A percentile compares a stretch with the other conserved stretches of the same genome.
These are phyloP conservation scores for Populus deltoides DNA, from an alignment of 345 rosid genomes.

Conservation along the genomic window DNA sequence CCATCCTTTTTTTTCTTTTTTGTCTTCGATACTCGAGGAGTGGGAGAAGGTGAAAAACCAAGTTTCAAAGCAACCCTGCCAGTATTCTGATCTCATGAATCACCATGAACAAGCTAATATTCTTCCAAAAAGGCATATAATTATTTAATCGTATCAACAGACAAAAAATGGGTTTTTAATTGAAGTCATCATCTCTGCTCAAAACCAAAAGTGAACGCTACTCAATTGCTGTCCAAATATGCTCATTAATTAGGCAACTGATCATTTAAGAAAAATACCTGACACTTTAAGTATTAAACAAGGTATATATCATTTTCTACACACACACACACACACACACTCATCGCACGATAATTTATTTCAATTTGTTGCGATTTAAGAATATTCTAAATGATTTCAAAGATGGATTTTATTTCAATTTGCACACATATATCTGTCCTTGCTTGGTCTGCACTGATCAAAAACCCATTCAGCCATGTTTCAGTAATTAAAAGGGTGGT, in stretches of 20 bases:
- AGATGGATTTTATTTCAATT: neutral
- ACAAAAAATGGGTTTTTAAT: neutral
- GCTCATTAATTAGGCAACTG: neutral
- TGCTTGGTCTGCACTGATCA: conserved; percentile 18
- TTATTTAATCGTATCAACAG: conserved; percentile 16
- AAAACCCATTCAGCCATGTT: neutral
- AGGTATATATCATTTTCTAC: neutral
- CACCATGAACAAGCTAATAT: conserved; percentile 55
- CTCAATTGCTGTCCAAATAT: neutral
- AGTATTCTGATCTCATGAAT: conserved; percentile 43
- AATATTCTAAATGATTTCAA: too few species aligned
- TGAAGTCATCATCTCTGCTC: conserved; percentile 7
- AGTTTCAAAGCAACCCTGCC: conserved; percentile 49
- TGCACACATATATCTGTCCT: conserved; percentile 14
- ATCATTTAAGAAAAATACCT: neutral
- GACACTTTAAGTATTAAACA: conserved; percentile 7
- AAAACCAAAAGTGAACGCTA: neutral
- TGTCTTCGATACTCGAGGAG: conserved; percentile 24
- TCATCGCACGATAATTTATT: neutral
- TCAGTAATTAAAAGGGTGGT: neutral
- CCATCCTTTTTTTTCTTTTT: conserved; percentile 41
- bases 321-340: too few species aligned
- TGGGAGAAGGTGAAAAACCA: conserved; percentile 41
- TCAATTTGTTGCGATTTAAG: neutral
- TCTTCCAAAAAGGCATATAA: conserved; percentile 33